Evolutionary conservation across 2,329 filamentous ascomycete genomes (phyloP).

Genomic region (Venturia oleaginea): DNA sequence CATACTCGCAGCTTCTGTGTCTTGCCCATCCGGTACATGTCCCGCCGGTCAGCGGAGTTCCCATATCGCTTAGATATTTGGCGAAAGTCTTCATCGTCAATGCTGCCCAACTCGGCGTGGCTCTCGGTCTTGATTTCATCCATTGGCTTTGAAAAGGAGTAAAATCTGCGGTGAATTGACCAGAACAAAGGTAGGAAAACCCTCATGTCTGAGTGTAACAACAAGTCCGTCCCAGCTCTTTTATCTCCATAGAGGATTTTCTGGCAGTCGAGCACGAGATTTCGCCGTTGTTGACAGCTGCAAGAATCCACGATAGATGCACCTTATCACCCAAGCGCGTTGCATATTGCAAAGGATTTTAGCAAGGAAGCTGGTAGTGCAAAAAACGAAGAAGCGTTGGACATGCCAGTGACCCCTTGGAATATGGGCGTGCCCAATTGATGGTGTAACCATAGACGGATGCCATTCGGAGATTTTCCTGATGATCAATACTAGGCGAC

Average conservation of each 20-base stretch:
- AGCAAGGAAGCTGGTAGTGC: constrained; percentile 2
- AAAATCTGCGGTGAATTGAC: background rate
- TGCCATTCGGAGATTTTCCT: background rate
- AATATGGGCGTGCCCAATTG: background rate
- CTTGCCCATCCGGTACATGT: constrained; percentile 17
- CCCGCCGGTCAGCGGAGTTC: constrained; percentile 9
- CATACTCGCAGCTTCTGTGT: constrained; percentile 14
- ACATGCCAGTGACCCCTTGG: background rate
- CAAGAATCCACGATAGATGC: constrained; percentile 6
- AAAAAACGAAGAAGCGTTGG: constrained; percentile 3
- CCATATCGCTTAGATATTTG: constrained; percentile 11
- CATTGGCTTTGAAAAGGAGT: constrained; percentile 4
- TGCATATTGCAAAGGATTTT: background rate
- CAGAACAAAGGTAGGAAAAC: background rate
- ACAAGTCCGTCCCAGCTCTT: constrained; percentile 3
- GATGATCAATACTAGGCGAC: background rate
- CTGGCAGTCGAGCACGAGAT: background rate
- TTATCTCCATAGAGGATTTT: background rate
- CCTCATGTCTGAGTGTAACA: background rate
- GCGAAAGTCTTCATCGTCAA: background rate
- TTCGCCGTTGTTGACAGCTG: constrained; percentile 7
- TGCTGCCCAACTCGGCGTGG: constrained; percentile 5
- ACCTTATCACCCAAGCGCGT: background rate
- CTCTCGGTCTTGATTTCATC: constrained; percentile 5
- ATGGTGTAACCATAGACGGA: constrained; percentile 1